Percentiles rank a stretch among this genome's conserved stretches.
These are phyloP conservation scores for Jaapia argillacea DNA, from an alignment of 768 basidiomycete species.

Conservation along the genomic window DNA sequence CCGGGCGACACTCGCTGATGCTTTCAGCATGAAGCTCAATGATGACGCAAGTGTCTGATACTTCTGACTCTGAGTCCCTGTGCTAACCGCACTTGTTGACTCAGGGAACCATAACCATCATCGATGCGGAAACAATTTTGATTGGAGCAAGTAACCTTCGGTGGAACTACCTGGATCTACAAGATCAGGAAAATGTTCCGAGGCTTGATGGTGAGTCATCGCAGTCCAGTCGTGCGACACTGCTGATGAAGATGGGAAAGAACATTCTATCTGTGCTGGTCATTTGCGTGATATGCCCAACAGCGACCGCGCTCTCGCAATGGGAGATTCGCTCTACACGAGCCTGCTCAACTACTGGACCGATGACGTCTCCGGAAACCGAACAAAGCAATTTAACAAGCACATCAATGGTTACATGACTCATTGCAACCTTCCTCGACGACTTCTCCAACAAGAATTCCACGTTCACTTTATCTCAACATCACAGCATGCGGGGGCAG, in stretches of 20 bases:
- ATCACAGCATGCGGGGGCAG: constrained; percentile 6
- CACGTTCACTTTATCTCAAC: constrained; percentile 8
- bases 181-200: neutral
- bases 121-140: neutral
- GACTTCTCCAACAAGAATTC: constrained; percentile 9
- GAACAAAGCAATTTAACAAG: constrained; percentile 8
- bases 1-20: neutral
- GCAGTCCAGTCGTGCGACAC: neutral
- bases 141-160: neutral
- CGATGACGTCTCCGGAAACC: constrained; percentile 5
- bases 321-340: constrained; percentile 1
- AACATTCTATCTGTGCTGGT: neutral
- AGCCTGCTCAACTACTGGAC: constrained; percentile 1
- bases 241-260: neutral
- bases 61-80: neutral
- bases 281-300: constrained; percentile 1
- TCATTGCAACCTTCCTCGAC: constrained; percentile 6
- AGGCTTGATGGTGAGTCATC: neutral
- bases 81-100: neutral
- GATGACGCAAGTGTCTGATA: neutral
- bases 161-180: neutral
- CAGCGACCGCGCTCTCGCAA: neutral
- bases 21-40: neutral
- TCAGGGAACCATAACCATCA: neutral
- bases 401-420: constrained; percentile 7